Percentiles rank a stretch among this genome's conserved stretches.
phyloP scores from a whole-genome alignment of 495 filamentous ascomycete species.

The Hypoxylon fuscum region DNA sequence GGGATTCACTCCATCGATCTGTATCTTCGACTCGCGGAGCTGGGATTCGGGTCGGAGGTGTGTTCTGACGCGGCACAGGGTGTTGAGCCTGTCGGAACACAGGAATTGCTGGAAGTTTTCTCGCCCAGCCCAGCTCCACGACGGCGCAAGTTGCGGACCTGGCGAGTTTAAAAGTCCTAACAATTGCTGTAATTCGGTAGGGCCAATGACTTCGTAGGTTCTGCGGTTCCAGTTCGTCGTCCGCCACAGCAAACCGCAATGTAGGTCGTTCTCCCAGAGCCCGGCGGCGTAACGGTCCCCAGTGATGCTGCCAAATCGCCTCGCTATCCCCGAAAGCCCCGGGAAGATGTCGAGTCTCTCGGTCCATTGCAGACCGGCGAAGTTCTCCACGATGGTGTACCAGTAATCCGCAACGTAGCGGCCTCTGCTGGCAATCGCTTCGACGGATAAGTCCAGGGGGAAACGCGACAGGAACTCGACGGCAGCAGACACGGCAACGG shows the following conservation, averaged over 20 bases:
- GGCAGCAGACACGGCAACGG: not conserved
- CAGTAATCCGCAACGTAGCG: not conserved
- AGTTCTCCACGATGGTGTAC: not conserved
- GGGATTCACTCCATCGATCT: not conserved
- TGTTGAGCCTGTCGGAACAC: conserved; percentile 3
- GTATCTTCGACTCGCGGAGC: not conserved
- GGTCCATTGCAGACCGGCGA: conserved; percentile 1
- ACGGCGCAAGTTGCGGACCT: not conserved
- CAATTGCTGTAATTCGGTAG: not conserved
- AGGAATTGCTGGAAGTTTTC: conserved; percentile 1
- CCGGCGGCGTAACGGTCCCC: not conserved
- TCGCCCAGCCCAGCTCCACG: not conserved
- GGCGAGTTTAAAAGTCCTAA: not conserved
- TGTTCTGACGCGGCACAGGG: not conserved
- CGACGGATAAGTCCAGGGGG: not conserved
- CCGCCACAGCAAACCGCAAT: not conserved
- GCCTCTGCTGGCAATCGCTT: not conserved
- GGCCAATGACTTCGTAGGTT: not conserved
- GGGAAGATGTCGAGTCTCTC: not conserved
- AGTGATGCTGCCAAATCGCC: not conserved
- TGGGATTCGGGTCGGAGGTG: not conserved
- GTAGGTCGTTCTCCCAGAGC: not conserved
- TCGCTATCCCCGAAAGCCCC: not conserved
- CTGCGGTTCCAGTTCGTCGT: not conserved
- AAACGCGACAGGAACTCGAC: not conserved